Percentiles rank a stretch among this genome's conserved stretches.
Conservation (phyloP, 1,284 basidiomycete species). For the Trametes polyzona region DNA sequence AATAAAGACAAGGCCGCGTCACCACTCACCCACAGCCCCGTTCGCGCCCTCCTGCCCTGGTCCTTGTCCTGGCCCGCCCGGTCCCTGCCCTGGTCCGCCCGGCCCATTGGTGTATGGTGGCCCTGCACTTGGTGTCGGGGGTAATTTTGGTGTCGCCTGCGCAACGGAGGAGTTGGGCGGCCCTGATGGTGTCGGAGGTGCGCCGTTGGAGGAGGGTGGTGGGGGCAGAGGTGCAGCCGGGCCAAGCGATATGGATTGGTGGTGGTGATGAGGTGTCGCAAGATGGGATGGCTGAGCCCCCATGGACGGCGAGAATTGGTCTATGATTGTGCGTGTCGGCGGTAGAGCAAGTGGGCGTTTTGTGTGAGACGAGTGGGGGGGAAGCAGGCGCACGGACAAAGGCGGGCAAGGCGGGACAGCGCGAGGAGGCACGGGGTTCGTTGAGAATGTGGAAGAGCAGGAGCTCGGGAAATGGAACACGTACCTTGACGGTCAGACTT, state of each 20-base stretch:
- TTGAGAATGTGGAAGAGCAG: constrained; percentile 19
- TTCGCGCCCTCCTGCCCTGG: constrained; percentile 24
- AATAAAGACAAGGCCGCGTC: not conserved
- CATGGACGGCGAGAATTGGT: constrained; percentile 30
- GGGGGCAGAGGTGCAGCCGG: constrained; percentile 23
- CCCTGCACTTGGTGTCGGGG: constrained; percentile 28
- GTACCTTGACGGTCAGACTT: constrained; percentile 41
- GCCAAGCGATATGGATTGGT: constrained; percentile 30
- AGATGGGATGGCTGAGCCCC: constrained; percentile 20
- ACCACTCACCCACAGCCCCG: constrained; percentile 23
- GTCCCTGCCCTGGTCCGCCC: constrained; percentile 20
- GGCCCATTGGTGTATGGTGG: constrained; percentile 23
- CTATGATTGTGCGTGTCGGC: no score
- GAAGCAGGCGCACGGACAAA: constrained; percentile 1
- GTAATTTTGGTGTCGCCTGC: constrained; percentile 31
- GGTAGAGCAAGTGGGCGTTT: no score
- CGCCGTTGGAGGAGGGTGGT: constrained; percentile 17
- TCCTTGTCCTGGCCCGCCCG: constrained; percentile 19
- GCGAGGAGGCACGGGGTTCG: not conserved
- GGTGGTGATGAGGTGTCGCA: constrained; percentile 23
- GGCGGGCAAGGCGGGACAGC: constrained; percentile 3
- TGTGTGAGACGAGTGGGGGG: constrained; percentile 10
- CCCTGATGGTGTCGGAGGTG: constrained; percentile 19
- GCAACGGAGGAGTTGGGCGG: constrained; percentile 12
- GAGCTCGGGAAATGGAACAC: constrained; percentile 19